A percentile compares a stretch with the other conserved stretches of the same genome.
These are phyloP conservation scores for Chaetomium tenue DNA, from an alignment of 495 filamentous ascomycete species.

Conservation along the genomic window DNA sequence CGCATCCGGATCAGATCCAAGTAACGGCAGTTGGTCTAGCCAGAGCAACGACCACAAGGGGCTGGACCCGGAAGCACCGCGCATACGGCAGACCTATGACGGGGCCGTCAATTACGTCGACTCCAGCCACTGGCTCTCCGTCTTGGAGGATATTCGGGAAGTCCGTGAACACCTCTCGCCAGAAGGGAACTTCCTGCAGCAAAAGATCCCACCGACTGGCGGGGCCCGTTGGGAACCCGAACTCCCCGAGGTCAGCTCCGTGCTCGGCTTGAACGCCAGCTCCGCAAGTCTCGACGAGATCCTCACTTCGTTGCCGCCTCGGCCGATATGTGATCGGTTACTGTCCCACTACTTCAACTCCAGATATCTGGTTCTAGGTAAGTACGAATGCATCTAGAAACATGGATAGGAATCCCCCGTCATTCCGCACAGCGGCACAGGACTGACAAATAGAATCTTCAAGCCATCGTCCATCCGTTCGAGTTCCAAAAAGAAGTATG, in stretches of 20 bases:
- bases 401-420: no score
- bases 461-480: not conserved
- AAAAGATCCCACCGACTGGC: not conserved
- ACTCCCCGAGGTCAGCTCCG: not conserved
- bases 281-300: not conserved
- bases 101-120: conserved; percentile 7
- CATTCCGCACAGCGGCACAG: not conserved
- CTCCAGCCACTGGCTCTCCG: conserved; percentile 2
- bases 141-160: conserved; percentile 10
- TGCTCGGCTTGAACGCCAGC: not conserved
- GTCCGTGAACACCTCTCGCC: conserved; percentile 7
- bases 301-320: not conserved
- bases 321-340: not conserved
- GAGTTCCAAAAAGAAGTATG: conserved; percentile 11
- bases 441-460: not conserved
- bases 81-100: conserved; percentile 2
- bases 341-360: conserved; percentile 9
- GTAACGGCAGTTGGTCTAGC: not conserved
- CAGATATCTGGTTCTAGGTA: not conserved
- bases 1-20: not conserved
- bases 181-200: not conserved
- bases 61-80: not conserved
- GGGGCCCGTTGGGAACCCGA: not conserved
- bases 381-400: not conserved
- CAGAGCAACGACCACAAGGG: not conserved